phyloP scores from a whole-genome alignment of 1,139 yeast genomes.

The Taiozyma sp. region DNA sequence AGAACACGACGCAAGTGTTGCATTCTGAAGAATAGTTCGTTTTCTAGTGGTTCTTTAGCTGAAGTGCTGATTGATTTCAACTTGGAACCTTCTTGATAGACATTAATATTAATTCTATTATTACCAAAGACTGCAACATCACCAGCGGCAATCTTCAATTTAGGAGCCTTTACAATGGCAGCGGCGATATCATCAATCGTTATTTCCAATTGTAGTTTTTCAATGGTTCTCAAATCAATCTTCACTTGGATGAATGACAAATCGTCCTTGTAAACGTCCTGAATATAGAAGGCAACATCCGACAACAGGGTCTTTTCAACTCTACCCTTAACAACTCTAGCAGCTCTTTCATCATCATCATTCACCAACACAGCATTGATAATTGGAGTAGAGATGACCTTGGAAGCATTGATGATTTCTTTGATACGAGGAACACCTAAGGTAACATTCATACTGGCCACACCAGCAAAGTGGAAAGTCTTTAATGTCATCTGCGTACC shows the following conservation, averaged over 20 bases:
- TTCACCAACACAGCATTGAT: constrained; percentile 92
- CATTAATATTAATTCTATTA: constrained; percentile 74
- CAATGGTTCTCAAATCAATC: constrained; percentile 81
- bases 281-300: constrained; percentile 85
- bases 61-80: constrained; percentile 35
- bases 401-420: constrained; percentile 96
- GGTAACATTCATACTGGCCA: constrained; percentile 97
- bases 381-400: constrained; percentile 92
- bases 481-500: constrained; percentile 99
- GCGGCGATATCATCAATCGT: constrained; percentile 80
- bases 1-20: constrained; percentile 83
- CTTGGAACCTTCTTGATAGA: constrained; percentile 47
- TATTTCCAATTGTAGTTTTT: constrained; percentile 83
- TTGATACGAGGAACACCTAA: constrained; percentile 99
- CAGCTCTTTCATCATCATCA: constrained; percentile 94
- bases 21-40: constrained; percentile 79
- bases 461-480: constrained; percentile 99
- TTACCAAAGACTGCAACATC: constrained; percentile 70
- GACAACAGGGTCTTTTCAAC: constrained; percentile 86
- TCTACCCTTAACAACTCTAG: constrained; percentile 97
- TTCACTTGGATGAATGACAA: constrained; percentile 78
- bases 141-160: constrained; percentile 71
- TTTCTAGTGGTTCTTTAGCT: constrained; percentile 42
- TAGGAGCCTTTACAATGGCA: constrained; percentile 83
- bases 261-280: constrained; percentile 86